A percentile compares a stretch with the other conserved stretches of the same genome.
These are phyloP conservation scores for Russula sp. DNA, from an alignment of 768 basidiomycete species.

Conservation along the genomic window DNA sequence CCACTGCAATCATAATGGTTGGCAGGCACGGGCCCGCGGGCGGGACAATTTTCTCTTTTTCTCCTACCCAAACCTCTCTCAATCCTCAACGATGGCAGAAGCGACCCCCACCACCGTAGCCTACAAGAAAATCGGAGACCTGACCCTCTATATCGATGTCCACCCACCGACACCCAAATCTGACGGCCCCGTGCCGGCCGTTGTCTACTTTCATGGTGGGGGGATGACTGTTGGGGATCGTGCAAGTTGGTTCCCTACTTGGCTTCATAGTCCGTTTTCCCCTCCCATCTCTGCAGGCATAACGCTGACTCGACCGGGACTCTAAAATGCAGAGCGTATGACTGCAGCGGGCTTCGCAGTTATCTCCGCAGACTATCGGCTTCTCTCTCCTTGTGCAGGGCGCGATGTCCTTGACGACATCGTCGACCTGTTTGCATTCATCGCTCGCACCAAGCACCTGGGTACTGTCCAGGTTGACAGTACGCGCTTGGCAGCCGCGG, in stretches of 20 bases:
- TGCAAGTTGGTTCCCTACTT: conserved; percentile 61
- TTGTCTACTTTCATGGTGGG: conserved; percentile 51
- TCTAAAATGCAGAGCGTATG: conserved; percentile 43
- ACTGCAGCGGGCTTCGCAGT: conserved; percentile 51
- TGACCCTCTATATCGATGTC: conserved; percentile 38
- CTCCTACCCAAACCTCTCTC: not conserved
- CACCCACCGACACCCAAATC: conserved; percentile 40
- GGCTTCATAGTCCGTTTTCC: conserved; percentile 51
- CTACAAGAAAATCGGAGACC: conserved; percentile 39
- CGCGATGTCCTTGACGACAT: conserved; percentile 60
- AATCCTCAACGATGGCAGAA: not conserved
- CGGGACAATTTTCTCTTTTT: not conserved
- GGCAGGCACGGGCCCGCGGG: not conserved
- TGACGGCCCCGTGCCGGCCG: conserved; percentile 30
- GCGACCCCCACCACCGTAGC: conserved; percentile 32
- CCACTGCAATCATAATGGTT: not conserved
- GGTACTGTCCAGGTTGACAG: conserved; percentile 39
- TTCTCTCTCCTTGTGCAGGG: conserved; percentile 51
- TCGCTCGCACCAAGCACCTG: conserved; percentile 33
- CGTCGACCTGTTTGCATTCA: conserved; percentile 51
- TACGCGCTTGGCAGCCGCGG: conserved; percentile 49
- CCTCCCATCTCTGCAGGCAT: not conserved
- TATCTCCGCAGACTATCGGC: conserved; percentile 61
- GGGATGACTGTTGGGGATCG: conserved; percentile 60
- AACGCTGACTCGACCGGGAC: not conserved